phyloP scores from a whole-genome alignment of 495 filamentous ascomycete genomes.

The Paragyromitra xinjiangensis region DNA sequence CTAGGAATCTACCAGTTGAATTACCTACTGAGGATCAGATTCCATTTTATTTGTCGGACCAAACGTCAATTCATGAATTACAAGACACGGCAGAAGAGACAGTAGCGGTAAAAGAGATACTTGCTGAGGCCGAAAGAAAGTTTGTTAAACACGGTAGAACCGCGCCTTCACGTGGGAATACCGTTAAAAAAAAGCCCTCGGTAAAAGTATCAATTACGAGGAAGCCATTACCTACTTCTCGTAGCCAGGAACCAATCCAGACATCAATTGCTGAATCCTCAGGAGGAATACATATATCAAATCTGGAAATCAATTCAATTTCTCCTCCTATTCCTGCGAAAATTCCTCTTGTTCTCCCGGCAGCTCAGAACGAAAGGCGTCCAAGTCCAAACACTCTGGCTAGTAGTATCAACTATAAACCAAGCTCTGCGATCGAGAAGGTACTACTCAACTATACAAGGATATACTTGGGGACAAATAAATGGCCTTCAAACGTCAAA shows the following conservation, averaged over 20 bases:
- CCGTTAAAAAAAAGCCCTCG: neutral
- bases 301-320: neutral
- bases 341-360: neutral
- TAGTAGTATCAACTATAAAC: constrained; percentile 21
- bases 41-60: neutral
- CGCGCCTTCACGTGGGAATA: constrained; percentile 6
- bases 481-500: constrained; percentile 12
- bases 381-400: neutral
- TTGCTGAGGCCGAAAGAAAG: constrained; percentile 20
- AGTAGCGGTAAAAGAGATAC: constrained; percentile 22
- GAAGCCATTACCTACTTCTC: constrained; percentile 4
- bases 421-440: constrained; percentile 11
- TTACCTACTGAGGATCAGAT: neutral
- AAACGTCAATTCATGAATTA: neutral
- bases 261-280: neutral
- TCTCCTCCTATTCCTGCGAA: constrained; percentile 5
- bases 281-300: neutral
- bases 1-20: neutral
- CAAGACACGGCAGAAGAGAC: constrained; percentile 27
- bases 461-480: neutral
- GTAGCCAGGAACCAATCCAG: neutral
- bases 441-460: neutral
- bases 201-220: neutral
- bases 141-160: constrained; percentile 3
- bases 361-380: neutral